A percentile compares a stretch with the other conserved stretches of the same genome.
These are phyloP conservation scores for Discostella stelligera DNA, from an alignment of 352 stramenopile species.

Conservation along the genomic window DNA sequence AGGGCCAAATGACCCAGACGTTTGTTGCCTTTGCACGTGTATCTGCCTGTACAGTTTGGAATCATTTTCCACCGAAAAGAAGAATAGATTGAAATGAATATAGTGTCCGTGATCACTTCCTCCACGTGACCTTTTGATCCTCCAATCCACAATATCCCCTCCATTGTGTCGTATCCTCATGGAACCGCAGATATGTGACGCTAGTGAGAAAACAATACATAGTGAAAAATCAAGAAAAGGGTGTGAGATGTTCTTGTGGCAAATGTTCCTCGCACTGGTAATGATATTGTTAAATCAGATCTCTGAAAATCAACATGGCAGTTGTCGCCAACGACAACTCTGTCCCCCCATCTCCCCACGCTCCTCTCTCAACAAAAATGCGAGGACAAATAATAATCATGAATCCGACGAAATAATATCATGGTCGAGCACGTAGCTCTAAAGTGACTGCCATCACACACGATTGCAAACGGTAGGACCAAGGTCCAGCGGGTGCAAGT, in stretches of 20 bases:
- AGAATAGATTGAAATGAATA: conserved; percentile 42
- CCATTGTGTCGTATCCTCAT: not conserved
- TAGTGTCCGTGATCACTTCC: conserved; percentile 34
- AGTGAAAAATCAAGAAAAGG: not conserved
- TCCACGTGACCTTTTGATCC: conserved; percentile 47
- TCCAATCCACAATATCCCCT: conserved; percentile 21
- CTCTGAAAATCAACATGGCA: conserved; percentile 18
- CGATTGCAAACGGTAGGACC: conserved; percentile 5
- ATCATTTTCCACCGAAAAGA: conserved; percentile 52
- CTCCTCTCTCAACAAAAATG: conserved; percentile 1
- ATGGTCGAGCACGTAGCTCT: conserved; percentile 40
- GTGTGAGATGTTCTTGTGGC: not conserved
- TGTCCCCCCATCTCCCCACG: not conserved
- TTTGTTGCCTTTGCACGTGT: conserved; percentile 50
- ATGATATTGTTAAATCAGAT: not conserved
- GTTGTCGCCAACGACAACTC: not conserved
- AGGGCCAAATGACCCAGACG: conserved; percentile 23
- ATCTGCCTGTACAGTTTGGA: conserved; percentile 53
- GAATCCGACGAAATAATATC: not conserved
- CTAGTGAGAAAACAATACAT: too few relatives aligned
- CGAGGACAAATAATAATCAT: not conserved
- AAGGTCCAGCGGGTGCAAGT: not conserved
- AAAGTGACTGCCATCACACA: conserved; percentile 37
- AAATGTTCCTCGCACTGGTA: too few relatives aligned
- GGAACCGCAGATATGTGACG: too few relatives aligned